These are phyloP conservation scores for Starmera caribaea DNA, from an alignment of 805 yeast species.

Conservation along the genomic window DNA sequence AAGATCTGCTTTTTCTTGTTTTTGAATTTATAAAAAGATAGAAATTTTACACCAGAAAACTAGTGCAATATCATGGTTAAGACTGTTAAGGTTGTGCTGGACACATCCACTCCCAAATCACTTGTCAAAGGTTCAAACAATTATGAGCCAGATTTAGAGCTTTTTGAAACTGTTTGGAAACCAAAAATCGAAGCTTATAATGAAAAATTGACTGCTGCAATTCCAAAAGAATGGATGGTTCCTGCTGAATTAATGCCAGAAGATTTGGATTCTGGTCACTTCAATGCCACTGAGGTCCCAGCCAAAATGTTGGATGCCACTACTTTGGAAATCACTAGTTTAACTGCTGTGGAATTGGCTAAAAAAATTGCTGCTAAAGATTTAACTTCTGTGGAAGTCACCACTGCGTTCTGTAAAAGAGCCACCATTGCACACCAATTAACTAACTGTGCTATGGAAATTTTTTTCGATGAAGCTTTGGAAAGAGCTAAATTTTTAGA, in stretches of 20 bases:
- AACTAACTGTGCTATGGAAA: constrained; percentile 49
- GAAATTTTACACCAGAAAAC: no score
- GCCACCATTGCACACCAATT: constrained; percentile 58
- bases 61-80: neutral
- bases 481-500: constrained; percentile 47
- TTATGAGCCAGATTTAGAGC: constrained; percentile 11
- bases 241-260: constrained; percentile 12
- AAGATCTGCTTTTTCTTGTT: no score
- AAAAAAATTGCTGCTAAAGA: constrained; percentile 8
- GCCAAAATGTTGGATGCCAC: constrained; percentile 10
- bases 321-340: constrained; percentile 12
- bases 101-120: constrained; percentile 9
- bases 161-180: constrained; percentile 12
- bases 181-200: constrained; percentile 17
- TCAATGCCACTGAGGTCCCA: constrained; percentile 16
- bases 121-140: constrained; percentile 3
- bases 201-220: constrained; percentile 9
- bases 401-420: constrained; percentile 25
- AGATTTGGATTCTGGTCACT: constrained; percentile 11
- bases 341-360: constrained; percentile 13
- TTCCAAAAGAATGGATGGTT: constrained; percentile 15
- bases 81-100: neutral
- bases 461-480: constrained; percentile 57
- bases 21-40: no score
- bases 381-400: constrained; percentile 11